phyloP scores from a whole-genome alignment of 2,329 filamentous ascomycete species.

The Alternaria triticina region DNA sequence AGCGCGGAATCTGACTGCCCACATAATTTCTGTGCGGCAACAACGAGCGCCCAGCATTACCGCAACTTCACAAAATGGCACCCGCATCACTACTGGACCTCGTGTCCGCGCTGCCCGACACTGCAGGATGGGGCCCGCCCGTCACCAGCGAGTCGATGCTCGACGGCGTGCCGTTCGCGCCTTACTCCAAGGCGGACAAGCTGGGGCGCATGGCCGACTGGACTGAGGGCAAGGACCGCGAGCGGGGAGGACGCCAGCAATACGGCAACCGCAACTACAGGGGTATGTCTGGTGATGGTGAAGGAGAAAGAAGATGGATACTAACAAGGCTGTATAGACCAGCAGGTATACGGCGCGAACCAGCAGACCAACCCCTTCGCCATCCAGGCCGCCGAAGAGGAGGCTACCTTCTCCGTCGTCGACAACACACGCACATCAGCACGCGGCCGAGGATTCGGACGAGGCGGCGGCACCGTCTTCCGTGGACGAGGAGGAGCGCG shows the following conservation, averaged over 20 bases:
- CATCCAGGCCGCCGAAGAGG: constrained; percentile 90
- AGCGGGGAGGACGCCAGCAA: constrained; percentile 81
- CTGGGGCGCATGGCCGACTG: constrained; percentile 99
- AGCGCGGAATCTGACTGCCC: constrained; percentile 26
- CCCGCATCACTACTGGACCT: constrained; percentile 56
- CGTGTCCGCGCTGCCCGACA: constrained; percentile 54
- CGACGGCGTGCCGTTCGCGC: constrained; percentile 94
- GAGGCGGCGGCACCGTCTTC: constrained; percentile 88
- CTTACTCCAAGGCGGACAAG: constrained; percentile 98
- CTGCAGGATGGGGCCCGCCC: constrained; percentile 77
- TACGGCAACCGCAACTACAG: constrained; percentile 88
- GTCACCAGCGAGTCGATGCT: constrained; percentile 85
- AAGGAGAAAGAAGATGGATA: not conserved
- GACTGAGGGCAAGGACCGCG: constrained; percentile 86
- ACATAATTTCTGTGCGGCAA: constrained; percentile 30
- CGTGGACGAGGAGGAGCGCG: constrained; percentile 75
- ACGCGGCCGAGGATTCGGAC: constrained; percentile 80
- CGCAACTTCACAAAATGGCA: constrained; percentile 49
- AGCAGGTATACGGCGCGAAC: constrained; percentile 95
- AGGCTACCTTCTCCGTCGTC: constrained; percentile 96
- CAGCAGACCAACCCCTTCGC: constrained; percentile 80
- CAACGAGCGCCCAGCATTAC: constrained; percentile 12
- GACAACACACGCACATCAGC: constrained; percentile 88
- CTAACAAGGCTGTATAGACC: constrained; percentile 64
- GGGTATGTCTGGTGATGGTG: constrained; percentile 60